phyloP scores from a whole-genome alignment of 148 eudicot species.

The Rhododendron simsii region DNA sequence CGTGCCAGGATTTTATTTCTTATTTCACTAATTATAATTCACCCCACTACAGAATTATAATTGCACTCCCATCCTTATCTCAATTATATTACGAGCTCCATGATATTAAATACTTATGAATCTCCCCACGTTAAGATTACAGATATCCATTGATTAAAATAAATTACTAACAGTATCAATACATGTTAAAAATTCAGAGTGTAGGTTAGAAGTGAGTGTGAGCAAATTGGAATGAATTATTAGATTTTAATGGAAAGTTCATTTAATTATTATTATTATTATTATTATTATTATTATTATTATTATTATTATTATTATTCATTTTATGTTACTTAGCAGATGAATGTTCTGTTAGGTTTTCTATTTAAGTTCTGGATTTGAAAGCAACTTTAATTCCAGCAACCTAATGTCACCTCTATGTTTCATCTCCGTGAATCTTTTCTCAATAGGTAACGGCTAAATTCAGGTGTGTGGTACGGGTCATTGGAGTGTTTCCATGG shows the following conservation, averaged over 20 bases:
- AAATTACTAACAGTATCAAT: no score
- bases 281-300: background rate
- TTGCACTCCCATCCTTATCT: no score
- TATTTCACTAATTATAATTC: no score
- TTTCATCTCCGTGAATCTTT: background rate
- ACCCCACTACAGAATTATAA: no score
- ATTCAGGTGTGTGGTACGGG: constrained; percentile 73
- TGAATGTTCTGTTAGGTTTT: background rate
- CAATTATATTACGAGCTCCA: no score
- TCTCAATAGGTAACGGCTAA: constrained; percentile 57
- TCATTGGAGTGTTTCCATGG: constrained; percentile 64
- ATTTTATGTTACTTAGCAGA: background rate
- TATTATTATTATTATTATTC: background rate
- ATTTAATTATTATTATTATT: background rate
- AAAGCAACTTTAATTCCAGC: background rate
- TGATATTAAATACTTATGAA: no score
- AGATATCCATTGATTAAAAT: no score
- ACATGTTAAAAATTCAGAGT: background rate
- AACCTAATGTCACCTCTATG: constrained; percentile 5
- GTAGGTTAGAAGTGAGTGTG: background rate
- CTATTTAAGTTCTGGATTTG: background rate
- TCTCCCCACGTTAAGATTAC: no score
- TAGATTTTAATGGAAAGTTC: background rate
- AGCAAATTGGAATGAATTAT: background rate
- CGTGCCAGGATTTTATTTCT: no score